Evolutionary conservation across 2,329 filamentous ascomycete species (phyloP), one percentile per base, ranked within the genome.

Genomic region (Tricladium varicosporioides): DNA sequence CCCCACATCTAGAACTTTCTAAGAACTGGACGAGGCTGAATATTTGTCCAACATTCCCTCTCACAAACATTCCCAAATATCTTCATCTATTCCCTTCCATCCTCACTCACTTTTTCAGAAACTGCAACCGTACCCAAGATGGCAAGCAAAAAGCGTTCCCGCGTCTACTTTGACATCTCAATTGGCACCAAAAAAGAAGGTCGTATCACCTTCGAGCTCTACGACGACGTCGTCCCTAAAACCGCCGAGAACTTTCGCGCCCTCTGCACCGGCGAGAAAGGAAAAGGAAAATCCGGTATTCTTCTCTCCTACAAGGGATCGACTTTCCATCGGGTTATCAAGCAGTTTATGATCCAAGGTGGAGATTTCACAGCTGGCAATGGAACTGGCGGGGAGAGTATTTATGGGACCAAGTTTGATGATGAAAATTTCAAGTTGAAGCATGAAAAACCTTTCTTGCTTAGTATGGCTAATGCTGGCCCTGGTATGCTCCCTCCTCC

Each of bases 311-410:
- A 91, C 84, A 97, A 97, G 80, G 89, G 91, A 66, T 95, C 90
- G 60, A 80, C 78, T 67, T 97, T 99, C 81, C 93, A 99, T 80
- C 89, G 93, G 51, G 89, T 99, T 63, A 99, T 99, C 79, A 97
- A 97, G 81, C 84, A 90, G 69, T 99, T 99, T 77, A 97, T 99
- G 93, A 94, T 97, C 70, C 89, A 97, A 78, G 92, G 94, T 71
- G 93, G 94, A 75, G 94, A 97, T 75, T 99, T 99, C 74, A 99
- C 93, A 49, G 87, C 85, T 54, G 91, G 91, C 72, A 93, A 97
- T 72, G 94, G 93, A 64, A 97, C 93, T 22, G 93, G 93, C 63
- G 93, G 93, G 70, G 94, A 97, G 78, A 94, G 89, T 63, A 97
- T 99, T 74, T 99, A 97, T 72, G 93, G 93, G 70, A 89, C 89